Percentiles rank a stretch among this genome's conserved stretches.
These are phyloP conservation scores for Microbotryum violaceum DNA, from an alignment of 1,284 basidiomycete genomes.

Conservation along the genomic window DNA sequence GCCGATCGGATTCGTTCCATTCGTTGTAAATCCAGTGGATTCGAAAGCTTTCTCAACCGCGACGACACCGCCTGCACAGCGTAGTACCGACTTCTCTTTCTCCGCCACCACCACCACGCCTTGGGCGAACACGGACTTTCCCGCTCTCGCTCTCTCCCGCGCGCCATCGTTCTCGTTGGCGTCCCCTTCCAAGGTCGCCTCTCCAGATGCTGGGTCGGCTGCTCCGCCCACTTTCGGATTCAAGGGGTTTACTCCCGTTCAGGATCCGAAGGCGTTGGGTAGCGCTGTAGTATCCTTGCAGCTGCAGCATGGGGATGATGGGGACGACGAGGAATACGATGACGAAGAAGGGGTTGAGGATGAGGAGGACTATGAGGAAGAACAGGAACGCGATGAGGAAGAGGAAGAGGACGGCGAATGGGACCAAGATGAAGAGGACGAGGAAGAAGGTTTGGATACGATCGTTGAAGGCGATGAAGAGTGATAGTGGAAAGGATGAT, in stretches of 20 bases:
- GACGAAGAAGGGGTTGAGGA: neutral
- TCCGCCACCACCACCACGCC: neutral
- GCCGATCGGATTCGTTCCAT: neutral
- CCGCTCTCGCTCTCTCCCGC: neutral
- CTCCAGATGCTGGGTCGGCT: too few relatives aligned
- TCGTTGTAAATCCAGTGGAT: neutral
- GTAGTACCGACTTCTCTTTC: neutral
- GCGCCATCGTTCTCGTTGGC: slow-evolving; percentile 4
- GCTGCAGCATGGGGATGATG: neutral
- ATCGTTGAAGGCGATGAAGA: slow-evolving; percentile 14
- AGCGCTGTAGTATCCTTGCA: neutral
- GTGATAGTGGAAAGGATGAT: neutral
- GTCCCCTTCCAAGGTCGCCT: neutral
- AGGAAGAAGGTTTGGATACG: slow-evolving; percentile 18
- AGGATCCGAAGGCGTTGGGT: neutral
- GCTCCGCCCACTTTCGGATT: neutral
- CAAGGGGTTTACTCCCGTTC: neutral
- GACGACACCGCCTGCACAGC: neutral
- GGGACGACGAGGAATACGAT: neutral
- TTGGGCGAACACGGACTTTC: neutral
- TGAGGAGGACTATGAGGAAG: slow-evolving; percentile 3
- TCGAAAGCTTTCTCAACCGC: neutral
- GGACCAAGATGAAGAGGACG: neutral
- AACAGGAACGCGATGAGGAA: neutral
- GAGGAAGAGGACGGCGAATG: too few relatives aligned